These are phyloP conservation scores for Hypoxylon sp. DNA, from an alignment of 2,329 filamentous ascomycete genomes.

Conservation along the genomic window DNA sequence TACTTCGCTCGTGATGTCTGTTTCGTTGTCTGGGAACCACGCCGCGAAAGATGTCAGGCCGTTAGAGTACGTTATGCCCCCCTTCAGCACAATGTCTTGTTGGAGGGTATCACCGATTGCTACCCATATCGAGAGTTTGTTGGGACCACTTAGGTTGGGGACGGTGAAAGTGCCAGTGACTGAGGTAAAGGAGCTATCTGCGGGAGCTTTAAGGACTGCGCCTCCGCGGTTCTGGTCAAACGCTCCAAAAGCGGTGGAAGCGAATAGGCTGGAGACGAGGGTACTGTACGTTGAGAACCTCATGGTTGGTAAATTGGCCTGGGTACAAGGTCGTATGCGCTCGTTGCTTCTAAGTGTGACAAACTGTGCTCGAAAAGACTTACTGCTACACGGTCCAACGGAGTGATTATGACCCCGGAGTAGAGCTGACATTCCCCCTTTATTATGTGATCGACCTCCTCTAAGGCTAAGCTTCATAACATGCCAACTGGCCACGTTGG, in stretches of 20 bases:
- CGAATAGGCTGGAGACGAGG: conserved; percentile 14
- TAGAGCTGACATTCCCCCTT: conserved; percentile 6
- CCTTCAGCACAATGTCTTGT: conserved; percentile 40
- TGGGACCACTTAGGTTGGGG: conserved; percentile 25
- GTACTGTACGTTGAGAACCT: conserved; percentile 10
- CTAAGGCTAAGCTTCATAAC: background rate
- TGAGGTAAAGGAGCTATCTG: conserved; percentile 32
- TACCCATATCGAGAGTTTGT: conserved; percentile 40
- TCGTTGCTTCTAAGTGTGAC: background rate
- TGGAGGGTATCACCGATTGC: conserved; percentile 39
- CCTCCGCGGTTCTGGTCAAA: conserved; percentile 41
- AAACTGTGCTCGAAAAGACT: background rate
- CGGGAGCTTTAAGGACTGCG: conserved; percentile 38
- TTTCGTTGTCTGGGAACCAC: conserved; percentile 33
- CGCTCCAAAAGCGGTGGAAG: conserved; percentile 24
- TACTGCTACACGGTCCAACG: conserved; percentile 10
- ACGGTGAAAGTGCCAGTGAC: conserved; percentile 37
- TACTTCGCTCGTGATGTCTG: conserved; percentile 31
- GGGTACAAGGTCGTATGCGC: background rate
- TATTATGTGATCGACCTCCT: conserved; percentile 26
- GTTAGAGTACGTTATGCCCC: conserved; percentile 33
- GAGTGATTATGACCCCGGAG: background rate
- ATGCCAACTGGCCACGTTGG: conserved; percentile 20
- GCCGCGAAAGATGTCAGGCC: conserved; percentile 30
- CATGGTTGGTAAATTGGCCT: conserved; percentile 12